Conservation (phyloP, 805 yeast genomes). For the Pichia phayaonensis region DNA sequence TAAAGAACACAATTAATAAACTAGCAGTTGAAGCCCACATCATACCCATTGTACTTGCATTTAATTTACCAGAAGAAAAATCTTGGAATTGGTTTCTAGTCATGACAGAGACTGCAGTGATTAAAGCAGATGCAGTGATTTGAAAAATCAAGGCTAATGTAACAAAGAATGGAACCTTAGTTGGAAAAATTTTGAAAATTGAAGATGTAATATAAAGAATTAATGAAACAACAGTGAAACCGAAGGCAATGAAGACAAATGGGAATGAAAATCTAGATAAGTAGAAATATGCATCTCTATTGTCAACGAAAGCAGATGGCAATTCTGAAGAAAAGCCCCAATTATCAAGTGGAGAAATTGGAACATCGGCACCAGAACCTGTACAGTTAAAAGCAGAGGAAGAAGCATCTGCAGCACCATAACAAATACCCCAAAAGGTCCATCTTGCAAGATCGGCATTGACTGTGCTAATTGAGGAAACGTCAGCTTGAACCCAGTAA, state of each 20-base stretch:
- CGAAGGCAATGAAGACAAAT: constrained; percentile 50
- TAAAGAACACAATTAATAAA: constrained; percentile 41
- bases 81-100: constrained; percentile 62
- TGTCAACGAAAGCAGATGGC: constrained; percentile 44
- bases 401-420: constrained; percentile 24
- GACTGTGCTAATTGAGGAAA: constrained; percentile 46
- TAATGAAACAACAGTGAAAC: constrained; percentile 57
- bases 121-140: constrained; percentile 57
- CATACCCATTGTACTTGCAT: constrained; percentile 52
- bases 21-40: constrained; percentile 64
- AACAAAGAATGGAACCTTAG: constrained; percentile 45
- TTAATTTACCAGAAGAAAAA: constrained; percentile 40
- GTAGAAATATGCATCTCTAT: constrained; percentile 54
- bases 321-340: constrained; percentile 46
- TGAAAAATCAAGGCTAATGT: constrained; percentile 45
- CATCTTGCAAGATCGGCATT: constrained; percentile 48
- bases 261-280: constrained; percentile 62
- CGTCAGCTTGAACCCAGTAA: constrained; percentile 68
- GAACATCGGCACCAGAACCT: constrained; percentile 54
- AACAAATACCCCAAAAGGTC: constrained; percentile 80
- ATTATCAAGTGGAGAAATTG: constrained; percentile 70
- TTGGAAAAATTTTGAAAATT: constrained; percentile 48
- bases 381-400: constrained; percentile 29
- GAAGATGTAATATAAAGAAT: constrained; percentile 47
- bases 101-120: constrained; percentile 72